Conservation (phyloP, 495 filamentous ascomycete species). For the Peziza echinospora region DNA sequence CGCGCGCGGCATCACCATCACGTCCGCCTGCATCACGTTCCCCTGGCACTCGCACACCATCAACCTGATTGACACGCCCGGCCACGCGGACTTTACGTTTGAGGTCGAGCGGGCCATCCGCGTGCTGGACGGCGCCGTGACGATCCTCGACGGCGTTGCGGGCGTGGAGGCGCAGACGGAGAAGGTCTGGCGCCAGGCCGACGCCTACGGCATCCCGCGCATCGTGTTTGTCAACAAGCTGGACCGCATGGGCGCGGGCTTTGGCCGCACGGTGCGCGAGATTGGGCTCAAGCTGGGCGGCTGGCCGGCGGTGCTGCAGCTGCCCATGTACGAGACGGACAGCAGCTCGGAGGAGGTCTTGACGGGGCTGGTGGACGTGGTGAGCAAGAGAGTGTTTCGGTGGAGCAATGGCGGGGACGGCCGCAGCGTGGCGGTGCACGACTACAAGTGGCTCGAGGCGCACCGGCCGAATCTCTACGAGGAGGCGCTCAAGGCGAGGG, state of each 20-base stretch:
- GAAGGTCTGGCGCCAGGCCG: slow-evolving; percentile 85
- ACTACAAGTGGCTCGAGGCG: slow-evolving; percentile 19
- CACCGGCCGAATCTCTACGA: slow-evolving; percentile 29
- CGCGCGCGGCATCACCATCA: slow-evolving; percentile 87
- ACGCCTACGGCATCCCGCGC: slow-evolving; percentile 61
- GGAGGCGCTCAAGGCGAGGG: slow-evolving; percentile 57
- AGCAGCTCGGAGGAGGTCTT: slow-evolving; percentile 39
- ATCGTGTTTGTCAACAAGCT: slow-evolving; percentile 91
- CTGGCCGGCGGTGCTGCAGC: slow-evolving; percentile 80
- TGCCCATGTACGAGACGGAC: slow-evolving; percentile 59
- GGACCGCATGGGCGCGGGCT: slow-evolving; percentile 81
- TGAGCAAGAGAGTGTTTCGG: slow-evolving; percentile 31
- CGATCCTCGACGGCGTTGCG: slow-evolving; percentile 88
- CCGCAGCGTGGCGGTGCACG: slow-evolving; percentile 27
- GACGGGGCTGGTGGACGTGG: slow-evolving; percentile 61
- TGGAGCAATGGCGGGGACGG: slow-evolving; percentile 42
- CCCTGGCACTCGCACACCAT: slow-evolving; percentile 58
- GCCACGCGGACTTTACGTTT: slow-evolving; percentile 95
- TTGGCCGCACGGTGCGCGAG: slow-evolving; percentile 67
- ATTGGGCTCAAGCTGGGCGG: slow-evolving; percentile 55
- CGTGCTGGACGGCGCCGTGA: slow-evolving; percentile 84
- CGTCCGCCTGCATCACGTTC: slow-evolving; percentile 91
- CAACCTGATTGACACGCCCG: slow-evolving; percentile 93
- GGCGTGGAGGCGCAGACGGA: slow-evolving; percentile 97
- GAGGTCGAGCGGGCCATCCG: slow-evolving; percentile 86